Conservation (phyloP, 2,329 filamentous ascomycete species). For the Salinomyces thailandicus region DNA sequence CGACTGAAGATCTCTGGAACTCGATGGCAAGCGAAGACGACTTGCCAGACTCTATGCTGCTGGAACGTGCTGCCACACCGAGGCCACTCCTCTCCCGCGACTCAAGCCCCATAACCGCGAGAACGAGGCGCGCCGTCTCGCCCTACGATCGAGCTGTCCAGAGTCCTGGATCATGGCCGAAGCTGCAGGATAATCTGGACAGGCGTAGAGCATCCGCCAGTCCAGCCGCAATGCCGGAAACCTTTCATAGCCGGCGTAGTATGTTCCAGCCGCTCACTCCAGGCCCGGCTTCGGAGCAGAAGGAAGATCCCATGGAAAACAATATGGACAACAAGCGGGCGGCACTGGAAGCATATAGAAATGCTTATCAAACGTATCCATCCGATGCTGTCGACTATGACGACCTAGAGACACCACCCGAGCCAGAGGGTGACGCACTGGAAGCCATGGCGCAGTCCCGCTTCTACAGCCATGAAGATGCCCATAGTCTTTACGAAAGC, state of each 20-base stretch:
- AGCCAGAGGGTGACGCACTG: neutral
- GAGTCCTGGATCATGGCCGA: constrained; percentile 23
- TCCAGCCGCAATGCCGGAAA: constrained; percentile 18
- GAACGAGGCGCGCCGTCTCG: constrained; percentile 14
- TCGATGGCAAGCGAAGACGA: constrained; percentile 24
- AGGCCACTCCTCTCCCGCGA: constrained; percentile 9
- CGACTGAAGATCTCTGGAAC: constrained; percentile 22
- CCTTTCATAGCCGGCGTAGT: constrained; percentile 13
- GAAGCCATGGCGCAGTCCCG: constrained; percentile 45
- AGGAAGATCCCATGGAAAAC: constrained; percentile 3
- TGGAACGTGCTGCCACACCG: constrained; percentile 10
- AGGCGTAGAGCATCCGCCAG: constrained; percentile 9
- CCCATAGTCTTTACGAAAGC: constrained; percentile 80
- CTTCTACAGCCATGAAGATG: constrained; percentile 67
- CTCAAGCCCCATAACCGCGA: constrained; percentile 10
- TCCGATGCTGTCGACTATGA: neutral
- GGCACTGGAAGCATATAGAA: constrained; percentile 11
- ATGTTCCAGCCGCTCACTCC: constrained; percentile 14
- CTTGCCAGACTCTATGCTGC: constrained; percentile 19
- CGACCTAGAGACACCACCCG: constrained; percentile 1
- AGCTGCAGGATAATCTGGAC: constrained; percentile 13
- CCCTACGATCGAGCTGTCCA: constrained; percentile 15
- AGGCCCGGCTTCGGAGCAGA: constrained; percentile 5
- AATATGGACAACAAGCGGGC: constrained; percentile 16
- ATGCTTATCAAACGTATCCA: constrained; percentile 2